Evolutionary conservation across 352 stramenopile genomes (phyloP).

Genomic region (Globisporangium heterothallicum): DNA sequence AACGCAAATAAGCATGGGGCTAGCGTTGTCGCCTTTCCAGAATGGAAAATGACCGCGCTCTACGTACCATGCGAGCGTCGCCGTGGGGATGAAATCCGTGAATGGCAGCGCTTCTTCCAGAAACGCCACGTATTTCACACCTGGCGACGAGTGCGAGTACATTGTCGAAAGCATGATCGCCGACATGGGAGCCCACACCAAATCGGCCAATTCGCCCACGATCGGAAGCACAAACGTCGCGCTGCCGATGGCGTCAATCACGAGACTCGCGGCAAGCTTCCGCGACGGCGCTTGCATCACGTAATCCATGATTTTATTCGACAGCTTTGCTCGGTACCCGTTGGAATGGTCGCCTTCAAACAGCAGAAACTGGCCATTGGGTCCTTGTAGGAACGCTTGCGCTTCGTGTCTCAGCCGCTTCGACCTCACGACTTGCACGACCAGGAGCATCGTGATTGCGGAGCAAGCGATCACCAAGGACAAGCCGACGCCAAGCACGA

Average conservation of each 20-base stretch:
- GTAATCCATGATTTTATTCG: slow-evolving; percentile 28
- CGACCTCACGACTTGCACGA: slow-evolving; percentile 42
- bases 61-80: slow-evolving; percentile 86
- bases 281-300: slow-evolving; percentile 49
- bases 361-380: slow-evolving; percentile 55
- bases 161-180: slow-evolving; percentile 87
- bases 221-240: slow-evolving; percentile 84
- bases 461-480: slow-evolving; percentile 44
- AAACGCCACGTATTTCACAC: slow-evolving; percentile 84
- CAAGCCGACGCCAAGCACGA: slow-evolving; percentile 36
- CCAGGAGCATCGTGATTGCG: slow-evolving; percentile 41
- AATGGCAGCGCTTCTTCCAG: slow-evolving; percentile 89
- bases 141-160: slow-evolving; percentile 85
- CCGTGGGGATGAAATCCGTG: slow-evolving; percentile 94
- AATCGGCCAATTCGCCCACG: slow-evolving; percentile 87
- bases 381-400: slow-evolving; percentile 39
- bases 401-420: slow-evolving; percentile 37
- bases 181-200: slow-evolving; percentile 90
- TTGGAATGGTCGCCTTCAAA: slow-evolving; percentile 39
- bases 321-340: slow-evolving; percentile 16
- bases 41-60: too few species aligned
- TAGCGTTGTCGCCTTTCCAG: too few species aligned
- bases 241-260: slow-evolving; percentile 88
- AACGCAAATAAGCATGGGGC: too few species aligned
- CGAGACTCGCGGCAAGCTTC: slow-evolving; percentile 66